Evolutionary conservation across 257 asterid species (phyloP), one percentile per base, ranked within the genome.

Genomic region (Misopates orontium): DNA sequence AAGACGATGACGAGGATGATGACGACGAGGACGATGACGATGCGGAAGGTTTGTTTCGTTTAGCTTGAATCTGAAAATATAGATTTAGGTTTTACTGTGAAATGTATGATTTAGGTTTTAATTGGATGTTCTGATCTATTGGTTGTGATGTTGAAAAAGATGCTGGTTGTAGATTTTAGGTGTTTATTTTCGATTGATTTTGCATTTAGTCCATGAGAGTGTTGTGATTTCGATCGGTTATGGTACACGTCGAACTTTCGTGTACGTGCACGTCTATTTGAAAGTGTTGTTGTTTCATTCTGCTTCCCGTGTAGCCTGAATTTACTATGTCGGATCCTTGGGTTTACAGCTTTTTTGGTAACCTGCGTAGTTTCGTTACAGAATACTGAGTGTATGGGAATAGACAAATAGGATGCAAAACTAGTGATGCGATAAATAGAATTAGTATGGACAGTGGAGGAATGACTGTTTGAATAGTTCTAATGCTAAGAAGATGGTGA

Each of bases 1-100:
- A 76, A 0, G 80, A 76, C 0, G 80, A 76, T 17, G 80, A 76
- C 1, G 80, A 76, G 6, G 80, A 75, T 0, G 75, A 71, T 1
- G 76, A 70, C 0, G 79, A 74, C 44, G 79, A 74, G 8, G 80
- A 76, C 47, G 80, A 70, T 15, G 78, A 50, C n/a, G 79, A 61
- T 28, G 66, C 22, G 10, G 66, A 70, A 60, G 76, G 75, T 75
- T 41, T 40, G 49, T 69, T 75, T 41, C 25, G 49, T 69, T 17
- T 41, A 51, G 16, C 18, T 4, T 55, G 8, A 6, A 52, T 24
- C 36, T 9, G 17, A 48, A 56, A 7, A 12, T 25, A 25, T 20
- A 23, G 10, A n/a, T 59, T 62, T 53, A 60, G 64, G 28, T 39
- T 36, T 54, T 49, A n/a, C 12, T 22, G 17, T 60, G 42, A 36